phyloP scores from a whole-genome alignment of 192 early-diverging fungal species.

The Backusella parvicylindrica region DNA sequence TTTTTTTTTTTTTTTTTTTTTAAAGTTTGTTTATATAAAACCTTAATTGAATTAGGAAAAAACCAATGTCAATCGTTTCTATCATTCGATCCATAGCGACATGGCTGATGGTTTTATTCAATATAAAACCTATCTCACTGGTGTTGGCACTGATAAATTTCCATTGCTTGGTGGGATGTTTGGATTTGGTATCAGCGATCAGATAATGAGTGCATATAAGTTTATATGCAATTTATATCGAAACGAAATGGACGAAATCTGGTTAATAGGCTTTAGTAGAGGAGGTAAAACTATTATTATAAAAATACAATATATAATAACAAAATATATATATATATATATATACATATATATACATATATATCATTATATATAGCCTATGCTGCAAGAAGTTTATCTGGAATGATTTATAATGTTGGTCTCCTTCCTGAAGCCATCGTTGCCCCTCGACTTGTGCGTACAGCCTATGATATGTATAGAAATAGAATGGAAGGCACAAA shows the following conservation, averaged over 20 bases:
- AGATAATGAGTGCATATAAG: conserved; percentile 18
- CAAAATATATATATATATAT: background rate
- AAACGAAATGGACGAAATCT: conserved; percentile 22
- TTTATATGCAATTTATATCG: conserved; percentile 5
- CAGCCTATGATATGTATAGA: conserved; percentile 12
- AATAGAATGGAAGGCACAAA: background rate
- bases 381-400: conserved; percentile 19
- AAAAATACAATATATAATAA: background rate
- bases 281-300: conserved; percentile 11
- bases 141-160: conserved; percentile 8
- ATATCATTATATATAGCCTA: conserved; percentile 18
- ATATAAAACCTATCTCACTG: conserved; percentile 9
- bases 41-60: conserved; percentile 1
- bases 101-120: background rate
- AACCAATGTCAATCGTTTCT: conserved; percentile 10
- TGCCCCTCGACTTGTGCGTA: background rate
- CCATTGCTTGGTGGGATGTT: conserved; percentile 13
- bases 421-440: background rate
- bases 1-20: background rate
- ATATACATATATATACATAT: background rate
- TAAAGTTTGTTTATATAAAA: background rate
- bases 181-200: conserved; percentile 14
- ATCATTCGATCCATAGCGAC: background rate
- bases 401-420: conserved; percentile 28
- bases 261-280: conserved; percentile 22